Conservation (phyloP, 1,284 basidiomycete species). For the Tausonia pullulans region DNA sequence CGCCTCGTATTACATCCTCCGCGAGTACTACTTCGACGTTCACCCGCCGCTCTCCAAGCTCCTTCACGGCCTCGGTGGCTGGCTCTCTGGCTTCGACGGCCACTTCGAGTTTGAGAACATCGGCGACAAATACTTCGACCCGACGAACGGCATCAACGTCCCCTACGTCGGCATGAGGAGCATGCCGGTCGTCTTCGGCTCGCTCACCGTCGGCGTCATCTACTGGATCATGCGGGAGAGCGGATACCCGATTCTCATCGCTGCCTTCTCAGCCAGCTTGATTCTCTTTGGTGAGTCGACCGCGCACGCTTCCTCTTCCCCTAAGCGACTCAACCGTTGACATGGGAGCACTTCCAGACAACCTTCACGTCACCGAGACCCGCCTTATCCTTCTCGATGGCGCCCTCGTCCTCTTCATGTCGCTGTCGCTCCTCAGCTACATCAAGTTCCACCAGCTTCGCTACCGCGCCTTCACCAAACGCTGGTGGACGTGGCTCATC, state of each 20-base stretch:
- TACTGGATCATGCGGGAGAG: constrained; percentile 97
- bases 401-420: constrained; percentile 89
- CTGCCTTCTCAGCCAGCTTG: constrained; percentile 74
- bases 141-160: constrained; percentile 42
- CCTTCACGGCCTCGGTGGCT: constrained; percentile 81
- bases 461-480: constrained; percentile 72
- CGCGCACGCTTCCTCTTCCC: not conserved
- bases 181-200: constrained; percentile 80
- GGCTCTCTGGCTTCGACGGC: constrained; percentile 94
- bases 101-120: constrained; percentile 89
- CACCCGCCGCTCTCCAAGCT: constrained; percentile 94
- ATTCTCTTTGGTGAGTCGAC: constrained; percentile 66
- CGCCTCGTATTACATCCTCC: constrained; percentile 75
- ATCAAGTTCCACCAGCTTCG: constrained; percentile 91
- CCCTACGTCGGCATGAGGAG: constrained; percentile 91
- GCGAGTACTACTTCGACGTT: constrained; percentile 98
- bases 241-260: constrained; percentile 81
- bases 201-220: constrained; percentile 77
- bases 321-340: not conserved
- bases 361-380: constrained; percentile 89
- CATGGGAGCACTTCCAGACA: constrained; percentile 48
- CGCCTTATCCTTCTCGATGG: constrained; percentile 94
- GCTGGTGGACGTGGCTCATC: constrained; percentile 93
- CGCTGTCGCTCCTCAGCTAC: constrained; percentile 87
- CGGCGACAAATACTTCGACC: constrained; percentile 65